Evolutionary conservation across 352 stramenopile genomes (phyloP).

Genomic region (Phytophthora sp.): DNA sequence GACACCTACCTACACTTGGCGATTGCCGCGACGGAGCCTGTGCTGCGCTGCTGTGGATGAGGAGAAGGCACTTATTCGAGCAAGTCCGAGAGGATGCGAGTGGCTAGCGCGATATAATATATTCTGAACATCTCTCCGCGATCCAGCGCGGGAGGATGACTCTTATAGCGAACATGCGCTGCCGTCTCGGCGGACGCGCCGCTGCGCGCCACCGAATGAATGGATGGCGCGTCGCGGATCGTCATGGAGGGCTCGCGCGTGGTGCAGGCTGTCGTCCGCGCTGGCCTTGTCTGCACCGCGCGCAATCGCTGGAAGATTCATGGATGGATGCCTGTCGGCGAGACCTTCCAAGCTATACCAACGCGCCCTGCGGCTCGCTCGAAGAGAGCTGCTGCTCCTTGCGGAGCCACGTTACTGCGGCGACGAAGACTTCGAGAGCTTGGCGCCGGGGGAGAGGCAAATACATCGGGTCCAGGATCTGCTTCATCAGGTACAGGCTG

Average conservation of each 20-base stretch:
- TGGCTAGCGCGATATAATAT: conserved; percentile 11
- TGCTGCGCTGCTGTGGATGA: neutral
- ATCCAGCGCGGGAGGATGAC: conserved; percentile 1
- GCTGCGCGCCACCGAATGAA: conserved; percentile 1
- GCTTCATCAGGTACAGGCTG: conserved; percentile 37
- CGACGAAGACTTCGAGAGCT: conserved; percentile 28
- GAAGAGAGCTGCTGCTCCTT: conserved; percentile 16
- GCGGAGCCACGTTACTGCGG: conserved; percentile 29
- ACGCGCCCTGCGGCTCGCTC: neutral
- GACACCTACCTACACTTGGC: conserved; percentile 8
- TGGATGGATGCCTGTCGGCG: too few species aligned
- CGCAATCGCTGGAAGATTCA: conserved; percentile 14
- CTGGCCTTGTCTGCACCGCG: conserved; percentile 14
- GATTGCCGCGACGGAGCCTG: neutral
- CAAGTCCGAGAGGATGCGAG: neutral
- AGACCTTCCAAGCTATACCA: conserved; percentile 1
- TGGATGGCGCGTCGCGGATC: neutral
- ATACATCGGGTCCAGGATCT: conserved; percentile 38
- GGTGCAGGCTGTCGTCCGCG: conserved; percentile 10
- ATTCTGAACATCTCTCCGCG: conserved; percentile 13
- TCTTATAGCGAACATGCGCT: conserved; percentile 15
- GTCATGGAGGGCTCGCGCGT: neutral
- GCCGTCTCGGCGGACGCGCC: neutral
- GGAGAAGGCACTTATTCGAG: neutral
- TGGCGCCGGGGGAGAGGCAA: conserved; percentile 19